Base-by-base conservation (phyloP, 192 early-diverging fungal genomes). In the Nowakowskiella sp. region DNA sequence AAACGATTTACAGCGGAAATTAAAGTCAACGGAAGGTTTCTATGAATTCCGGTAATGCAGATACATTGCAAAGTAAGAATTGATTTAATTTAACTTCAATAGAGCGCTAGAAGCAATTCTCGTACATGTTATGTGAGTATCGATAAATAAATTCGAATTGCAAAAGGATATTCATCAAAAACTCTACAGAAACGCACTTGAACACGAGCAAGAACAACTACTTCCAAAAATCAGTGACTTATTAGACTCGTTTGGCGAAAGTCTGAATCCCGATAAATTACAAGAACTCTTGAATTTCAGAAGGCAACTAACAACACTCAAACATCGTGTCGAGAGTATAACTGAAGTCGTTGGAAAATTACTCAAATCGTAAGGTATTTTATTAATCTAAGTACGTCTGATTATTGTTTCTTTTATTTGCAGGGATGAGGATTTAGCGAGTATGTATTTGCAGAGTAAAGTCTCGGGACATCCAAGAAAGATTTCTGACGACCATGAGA, bases 391-490 rank as follows among this genome's bases (percentile, higher is more conserved):
- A 36, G 62, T 78, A 83, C 61, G 10, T 10, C 2, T 29, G 23
- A 0, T 13, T 24, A 67, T 43, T 49, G n/a, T 5, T 13, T 2
- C 5, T 7, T 9, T 26, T 44, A 51, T 22, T 27, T 10, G 32
- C 26, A 58, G 72, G 71, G 89, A 92, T 68, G 90, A 94, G 29
- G 91, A 94, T 53, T 61, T 94, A 33, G 91, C 88, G 0, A 85
- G 72, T 22, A 87, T 94, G 87, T 94, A 89, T 55, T 64, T 94
- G 52, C 86, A 87, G 2, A 86, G 80, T 31, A 94, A 94, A 67
- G 78, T 80, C 31, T 43, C 57, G 3, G 81, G 80, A 27, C 43
- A 39, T 4, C 61, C 74, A 4, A 76, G 84, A 31, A 67, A 63
- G 4, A 59, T 66, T 7, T 58, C 77, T 21, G 86, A 91, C 47